Evolutionary conservation across 306 rosid species (phyloP).

Genomic region (Acacia crassicarpa): DNA sequence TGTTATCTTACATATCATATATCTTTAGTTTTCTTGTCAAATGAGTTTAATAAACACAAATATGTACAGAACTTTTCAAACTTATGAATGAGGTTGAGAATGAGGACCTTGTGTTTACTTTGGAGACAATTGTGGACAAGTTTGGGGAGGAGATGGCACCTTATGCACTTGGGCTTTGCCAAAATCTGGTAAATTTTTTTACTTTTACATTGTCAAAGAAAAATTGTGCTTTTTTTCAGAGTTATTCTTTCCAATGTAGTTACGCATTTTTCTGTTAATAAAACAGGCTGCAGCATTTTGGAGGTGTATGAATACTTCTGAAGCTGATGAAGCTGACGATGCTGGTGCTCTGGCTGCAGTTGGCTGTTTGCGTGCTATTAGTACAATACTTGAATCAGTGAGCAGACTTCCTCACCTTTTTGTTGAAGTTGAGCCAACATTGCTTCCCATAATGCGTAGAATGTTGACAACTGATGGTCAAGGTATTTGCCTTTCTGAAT

Average conservation of each 20-base stretch:
- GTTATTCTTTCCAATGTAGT: neutral
- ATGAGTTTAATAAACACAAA: neutral
- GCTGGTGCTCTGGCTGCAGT: slow-evolving; percentile 94
- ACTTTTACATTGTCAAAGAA: neutral
- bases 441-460: slow-evolving; percentile 88
- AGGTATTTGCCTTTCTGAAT: slow-evolving; percentile 48
- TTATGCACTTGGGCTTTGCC: slow-evolving; percentile 92
- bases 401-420: slow-evolving; percentile 93
- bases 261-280: neutral
- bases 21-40: neutral
- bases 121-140: slow-evolving; percentile 97
- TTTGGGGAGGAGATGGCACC: slow-evolving; percentile 99
- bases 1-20: neutral
- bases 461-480: slow-evolving; percentile 97
- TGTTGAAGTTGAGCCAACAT: slow-evolving; percentile 78
- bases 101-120: slow-evolving; percentile 93
- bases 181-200: slow-evolving; percentile 68
- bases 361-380: slow-evolving; percentile 93
- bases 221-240: slow-evolving; percentile 3
- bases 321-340: slow-evolving; percentile 89
- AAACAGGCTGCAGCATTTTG: slow-evolving; percentile 86
- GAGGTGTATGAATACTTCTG: slow-evolving; percentile 95
- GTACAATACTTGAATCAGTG: slow-evolving; percentile 96
- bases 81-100: slow-evolving; percentile 98
- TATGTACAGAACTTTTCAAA: slow-evolving; percentile 82